Conservation (phyloP, 352 stramenopile species). For the Lagenidium giganteum region DNA sequence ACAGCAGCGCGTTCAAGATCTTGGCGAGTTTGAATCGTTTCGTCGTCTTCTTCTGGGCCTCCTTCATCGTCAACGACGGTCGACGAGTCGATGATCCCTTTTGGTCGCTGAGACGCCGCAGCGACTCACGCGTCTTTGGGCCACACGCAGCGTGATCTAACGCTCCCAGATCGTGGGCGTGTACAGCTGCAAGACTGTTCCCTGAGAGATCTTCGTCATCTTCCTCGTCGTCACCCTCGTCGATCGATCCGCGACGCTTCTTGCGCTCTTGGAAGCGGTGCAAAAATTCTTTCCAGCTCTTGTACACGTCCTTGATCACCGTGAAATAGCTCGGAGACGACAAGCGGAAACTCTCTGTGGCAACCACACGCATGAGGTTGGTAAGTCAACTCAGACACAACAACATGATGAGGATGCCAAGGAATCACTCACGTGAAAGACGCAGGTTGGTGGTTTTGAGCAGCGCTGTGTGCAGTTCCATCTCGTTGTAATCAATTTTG, state of each 20-base stretch:
- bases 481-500: conserved; percentile 59
- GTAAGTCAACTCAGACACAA: too few species aligned
- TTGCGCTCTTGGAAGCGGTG: conserved; percentile 21
- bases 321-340: conserved; percentile 38
- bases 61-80: neutral
- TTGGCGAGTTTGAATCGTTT: conserved; percentile 30
- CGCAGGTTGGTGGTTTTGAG: conserved; percentile 9
- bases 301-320: conserved; percentile 39
- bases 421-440: too few species aligned
- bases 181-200: conserved; percentile 4
- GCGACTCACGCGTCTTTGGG: too few species aligned
- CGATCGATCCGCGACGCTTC: conserved; percentile 7
- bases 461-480: conserved; percentile 27
- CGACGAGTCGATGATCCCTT: neutral
- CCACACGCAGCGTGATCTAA: too few species aligned
- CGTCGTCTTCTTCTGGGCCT: conserved; percentile 2
- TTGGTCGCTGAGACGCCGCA: too few species aligned
- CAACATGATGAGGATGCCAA: too few species aligned
- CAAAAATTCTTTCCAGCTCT: conserved; percentile 35
- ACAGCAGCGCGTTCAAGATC: conserved; percentile 49
- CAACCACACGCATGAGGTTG: too few species aligned
- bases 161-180: conserved; percentile 3
- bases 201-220: too few species aligned
- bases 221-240: neutral
- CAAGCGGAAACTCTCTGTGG: too few species aligned